Conservation (phyloP, 352 stramenopile genomes). For the Globisporangium nagaii region DNA sequence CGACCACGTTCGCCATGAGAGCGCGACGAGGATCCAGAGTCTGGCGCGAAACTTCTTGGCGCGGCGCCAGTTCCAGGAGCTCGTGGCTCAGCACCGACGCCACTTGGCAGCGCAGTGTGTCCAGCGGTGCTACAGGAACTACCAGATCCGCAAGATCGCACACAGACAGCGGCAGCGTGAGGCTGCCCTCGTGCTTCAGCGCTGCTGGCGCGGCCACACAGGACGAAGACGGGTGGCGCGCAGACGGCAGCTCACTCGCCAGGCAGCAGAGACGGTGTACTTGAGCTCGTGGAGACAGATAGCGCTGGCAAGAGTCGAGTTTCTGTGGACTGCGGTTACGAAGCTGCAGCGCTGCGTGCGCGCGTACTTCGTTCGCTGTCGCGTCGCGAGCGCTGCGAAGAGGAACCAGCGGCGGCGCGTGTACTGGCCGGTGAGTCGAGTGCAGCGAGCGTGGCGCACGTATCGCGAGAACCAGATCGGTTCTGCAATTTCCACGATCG, state of each 20-base stretch:
- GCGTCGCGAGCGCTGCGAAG: slow-evolving; percentile 2
- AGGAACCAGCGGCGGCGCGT: slow-evolving; percentile 5
- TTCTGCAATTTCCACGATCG: neutral
- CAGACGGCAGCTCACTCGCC: slow-evolving; percentile 3
- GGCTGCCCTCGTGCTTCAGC: slow-evolving; percentile 13
- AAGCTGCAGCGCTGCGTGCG: slow-evolving; percentile 19
- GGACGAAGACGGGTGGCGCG: slow-evolving; percentile 7
- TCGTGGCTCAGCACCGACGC: slow-evolving; percentile 10
- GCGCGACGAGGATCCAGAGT: slow-evolving; percentile 21
- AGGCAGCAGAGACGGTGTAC: slow-evolving; percentile 1
- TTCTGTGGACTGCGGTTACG: neutral
- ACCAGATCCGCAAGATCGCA: slow-evolving; percentile 18
- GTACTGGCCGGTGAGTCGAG: slow-evolving; percentile 14
- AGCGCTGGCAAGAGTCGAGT: slow-evolving; percentile 1
- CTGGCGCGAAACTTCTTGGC: slow-evolving; percentile 15
- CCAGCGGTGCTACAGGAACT: slow-evolving; percentile 21
- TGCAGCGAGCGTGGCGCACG: slow-evolving; percentile 19
- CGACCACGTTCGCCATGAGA: slow-evolving; percentile 11
- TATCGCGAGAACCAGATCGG: slow-evolving; percentile 11
- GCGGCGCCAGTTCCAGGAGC: slow-evolving; percentile 3
- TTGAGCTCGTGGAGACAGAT: slow-evolving; percentile 1
- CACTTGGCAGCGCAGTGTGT: slow-evolving; percentile 15
- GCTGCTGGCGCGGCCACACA: slow-evolving; percentile 14
- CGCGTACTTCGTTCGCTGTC: slow-evolving; percentile 4
- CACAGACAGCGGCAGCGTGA: slow-evolving; percentile 9